These are phyloP conservation scores for Nepenthes alata DNA, from an alignment of 179 eudicot species.

Conservation along the genomic window DNA sequence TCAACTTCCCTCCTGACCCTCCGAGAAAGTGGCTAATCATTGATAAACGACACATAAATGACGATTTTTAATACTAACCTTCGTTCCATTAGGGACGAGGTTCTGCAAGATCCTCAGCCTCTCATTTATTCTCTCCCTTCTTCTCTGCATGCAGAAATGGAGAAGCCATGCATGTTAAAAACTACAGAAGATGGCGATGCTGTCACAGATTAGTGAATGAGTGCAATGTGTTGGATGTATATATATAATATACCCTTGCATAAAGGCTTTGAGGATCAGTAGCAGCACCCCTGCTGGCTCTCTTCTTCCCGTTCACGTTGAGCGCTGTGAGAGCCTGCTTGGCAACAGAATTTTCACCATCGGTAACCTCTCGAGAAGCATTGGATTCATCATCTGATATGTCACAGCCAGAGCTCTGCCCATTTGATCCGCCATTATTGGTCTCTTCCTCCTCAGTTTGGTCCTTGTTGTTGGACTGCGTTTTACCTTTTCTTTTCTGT, in stretches of 20 bases:
- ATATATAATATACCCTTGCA: constrained; percentile 49
- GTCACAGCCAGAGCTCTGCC: constrained; percentile 18
- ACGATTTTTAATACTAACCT: constrained; percentile 23
- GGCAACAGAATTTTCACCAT: constrained; percentile 13
- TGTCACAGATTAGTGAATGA: neutral
- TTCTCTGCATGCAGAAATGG: constrained; percentile 35
- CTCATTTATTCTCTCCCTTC: constrained; percentile 80
- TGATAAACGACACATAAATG: neutral
- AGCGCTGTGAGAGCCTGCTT: constrained; percentile 8
- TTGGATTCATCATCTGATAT: constrained; percentile 41
- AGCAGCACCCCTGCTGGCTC: constrained; percentile 70
- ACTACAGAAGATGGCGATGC: neutral
- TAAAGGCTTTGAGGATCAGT: constrained; percentile 95
- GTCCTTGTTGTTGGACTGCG: constrained; percentile 16
- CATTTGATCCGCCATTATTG: constrained; percentile 9
- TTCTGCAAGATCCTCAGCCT: constrained; percentile 51
- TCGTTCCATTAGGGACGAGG: constrained; percentile 85
- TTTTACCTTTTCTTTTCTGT: constrained; percentile 24
- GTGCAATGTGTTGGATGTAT: neutral
- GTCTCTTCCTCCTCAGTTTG: constrained; percentile 13
- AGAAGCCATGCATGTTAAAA: neutral
- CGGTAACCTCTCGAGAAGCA: constrained; percentile 27
- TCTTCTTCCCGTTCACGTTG: constrained; percentile 37
- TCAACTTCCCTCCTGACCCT: neutral
- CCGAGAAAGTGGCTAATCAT: neutral